A percentile compares a stretch with the other conserved stretches of the same genome.
Conservation (phyloP, 2,329 filamentous ascomycete genomes). For the Colletotrichum liriopes region DNA sequence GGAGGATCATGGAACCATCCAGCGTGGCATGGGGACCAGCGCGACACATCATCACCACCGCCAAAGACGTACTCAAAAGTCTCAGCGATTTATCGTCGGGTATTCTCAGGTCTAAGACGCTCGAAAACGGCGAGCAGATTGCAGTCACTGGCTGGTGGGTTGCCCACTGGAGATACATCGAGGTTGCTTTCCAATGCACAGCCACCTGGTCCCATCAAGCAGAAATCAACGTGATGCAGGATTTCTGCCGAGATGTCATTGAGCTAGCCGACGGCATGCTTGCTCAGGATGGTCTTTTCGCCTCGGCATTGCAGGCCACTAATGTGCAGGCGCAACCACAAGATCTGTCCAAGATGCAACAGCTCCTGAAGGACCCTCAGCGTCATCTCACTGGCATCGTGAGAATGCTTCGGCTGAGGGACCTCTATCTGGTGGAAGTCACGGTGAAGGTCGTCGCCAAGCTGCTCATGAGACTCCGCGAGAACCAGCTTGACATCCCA, state of each 20-base stretch:
- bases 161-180: conserved; percentile 85
- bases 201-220: conserved; percentile 86
- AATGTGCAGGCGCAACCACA: conserved; percentile 37
- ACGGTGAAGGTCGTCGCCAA: conserved; percentile 88
- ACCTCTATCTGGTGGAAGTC: conserved; percentile 86
- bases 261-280: conserved; percentile 91
- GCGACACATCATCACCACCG: conserved; percentile 70
- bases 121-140: conserved; percentile 74
- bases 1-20: conserved; percentile 53
- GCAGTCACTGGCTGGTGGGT: conserved; percentile 87
- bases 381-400: conserved; percentile 78
- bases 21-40: conserved; percentile 71
- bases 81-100: conserved; percentile 72
- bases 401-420: conserved; percentile 91
- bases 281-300: conserved; percentile 87
- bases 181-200: conserved; percentile 83
- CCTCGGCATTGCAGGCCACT: conserved; percentile 71
- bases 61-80: conserved; percentile 69
- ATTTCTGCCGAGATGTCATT: conserved; percentile 96
- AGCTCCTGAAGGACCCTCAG: conserved; percentile 76
- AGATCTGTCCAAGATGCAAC: conserved; percentile 55
- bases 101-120: conserved; percentile 67
- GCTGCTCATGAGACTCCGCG: conserved; percentile 84
- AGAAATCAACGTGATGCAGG: conserved; percentile 85
- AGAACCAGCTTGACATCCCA: conserved; percentile 81